These are phyloP conservation scores for Saturnispora ahearnii DNA, from an alignment of 805 yeast genomes.

Conservation along the genomic window DNA sequence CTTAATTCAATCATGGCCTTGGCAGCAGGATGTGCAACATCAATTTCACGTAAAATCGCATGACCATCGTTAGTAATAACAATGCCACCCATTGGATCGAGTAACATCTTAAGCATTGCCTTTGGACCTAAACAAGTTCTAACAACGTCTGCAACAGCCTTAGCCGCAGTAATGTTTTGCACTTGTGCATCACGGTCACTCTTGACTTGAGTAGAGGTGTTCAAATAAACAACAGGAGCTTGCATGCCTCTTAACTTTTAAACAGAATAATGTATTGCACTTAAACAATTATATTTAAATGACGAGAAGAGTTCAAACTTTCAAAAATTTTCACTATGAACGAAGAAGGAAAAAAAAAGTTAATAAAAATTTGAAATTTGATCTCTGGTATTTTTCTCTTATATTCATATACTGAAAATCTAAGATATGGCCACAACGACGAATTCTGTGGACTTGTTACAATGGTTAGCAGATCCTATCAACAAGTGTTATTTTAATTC, in stretches of 20 bases:
- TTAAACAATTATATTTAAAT: not conserved
- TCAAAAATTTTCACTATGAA: conserved; percentile 1
- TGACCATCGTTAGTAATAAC: conserved; percentile 98
- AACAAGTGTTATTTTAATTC: conserved; percentile 49
- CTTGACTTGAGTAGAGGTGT: conserved; percentile 87
- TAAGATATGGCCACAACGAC: conserved; percentile 25
- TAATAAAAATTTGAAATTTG: not conserved
- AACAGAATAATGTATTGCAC: not conserved
- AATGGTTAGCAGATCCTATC: conserved; percentile 42
- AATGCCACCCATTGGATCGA: conserved; percentile 96
- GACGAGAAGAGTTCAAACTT: not conserved
- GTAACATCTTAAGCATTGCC: conserved; percentile 96
- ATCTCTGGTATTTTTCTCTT: not conserved
- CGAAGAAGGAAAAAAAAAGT: not conserved
- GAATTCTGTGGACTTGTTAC: conserved; percentile 25
- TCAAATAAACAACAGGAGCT: conserved; percentile 78
- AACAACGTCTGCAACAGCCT: conserved; percentile 95
- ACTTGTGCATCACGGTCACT: conserved; percentile 96
- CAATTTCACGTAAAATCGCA: conserved; percentile 94
- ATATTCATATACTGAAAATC: not conserved
- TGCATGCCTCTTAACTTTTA: conserved; percentile 38
- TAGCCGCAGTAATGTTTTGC: conserved; percentile 98
- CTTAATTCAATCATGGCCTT: conserved; percentile 95
- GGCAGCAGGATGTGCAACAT: conserved; percentile 98
- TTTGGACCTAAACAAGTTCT: conserved; percentile 98